A percentile compares a stretch with the other conserved stretches of the same genome.
Evolutionary conservation across 164 flowering plant genomes (phyloP).

Genomic region (Warburgia ugandensis): DNA sequence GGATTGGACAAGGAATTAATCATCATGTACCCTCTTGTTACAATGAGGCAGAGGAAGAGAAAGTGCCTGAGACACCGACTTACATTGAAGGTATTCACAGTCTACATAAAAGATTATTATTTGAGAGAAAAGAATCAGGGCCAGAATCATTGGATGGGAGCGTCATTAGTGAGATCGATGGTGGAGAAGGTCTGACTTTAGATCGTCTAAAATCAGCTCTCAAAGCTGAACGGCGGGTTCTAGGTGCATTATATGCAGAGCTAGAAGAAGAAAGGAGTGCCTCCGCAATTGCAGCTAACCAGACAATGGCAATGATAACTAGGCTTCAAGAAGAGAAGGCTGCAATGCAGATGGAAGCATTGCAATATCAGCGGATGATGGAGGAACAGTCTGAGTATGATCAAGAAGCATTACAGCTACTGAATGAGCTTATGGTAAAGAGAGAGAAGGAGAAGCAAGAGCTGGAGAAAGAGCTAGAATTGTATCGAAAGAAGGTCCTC

Average conservation of each 20-base stretch:
- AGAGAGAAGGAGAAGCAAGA: constrained; percentile 84
- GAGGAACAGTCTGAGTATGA: constrained; percentile 94
- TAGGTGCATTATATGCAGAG: constrained; percentile 57
- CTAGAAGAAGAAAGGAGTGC: constrained; percentile 93
- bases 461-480: constrained; percentile 58
- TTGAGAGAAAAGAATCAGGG: constrained; percentile 41
- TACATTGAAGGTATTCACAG: constrained; percentile 26
- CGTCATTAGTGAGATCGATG: constrained; percentile 47
- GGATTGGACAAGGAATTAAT: too few species aligned
- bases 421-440: constrained; percentile 79
- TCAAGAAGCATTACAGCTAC: constrained; percentile 72
- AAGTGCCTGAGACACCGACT: constrained; percentile 49
- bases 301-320: constrained; percentile 96
- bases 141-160: constrained; percentile 63
- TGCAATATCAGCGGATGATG: constrained; percentile 95
- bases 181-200: constrained; percentile 31
- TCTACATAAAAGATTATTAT: constrained; percentile 36
- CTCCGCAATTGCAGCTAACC: constrained; percentile 73
- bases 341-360: constrained; percentile 86
- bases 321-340: constrained; percentile 96
- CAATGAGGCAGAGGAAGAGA: constrained; percentile 59
- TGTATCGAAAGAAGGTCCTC: constrained; percentile 35
- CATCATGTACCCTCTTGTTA: too few species aligned
- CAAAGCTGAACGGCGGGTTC: constrained; percentile 50
- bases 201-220: constrained; percentile 55